Evolutionary conservation across 164 flowering plant genomes (phyloP).

Genomic region (Chloranthus sessilifolius): DNA sequence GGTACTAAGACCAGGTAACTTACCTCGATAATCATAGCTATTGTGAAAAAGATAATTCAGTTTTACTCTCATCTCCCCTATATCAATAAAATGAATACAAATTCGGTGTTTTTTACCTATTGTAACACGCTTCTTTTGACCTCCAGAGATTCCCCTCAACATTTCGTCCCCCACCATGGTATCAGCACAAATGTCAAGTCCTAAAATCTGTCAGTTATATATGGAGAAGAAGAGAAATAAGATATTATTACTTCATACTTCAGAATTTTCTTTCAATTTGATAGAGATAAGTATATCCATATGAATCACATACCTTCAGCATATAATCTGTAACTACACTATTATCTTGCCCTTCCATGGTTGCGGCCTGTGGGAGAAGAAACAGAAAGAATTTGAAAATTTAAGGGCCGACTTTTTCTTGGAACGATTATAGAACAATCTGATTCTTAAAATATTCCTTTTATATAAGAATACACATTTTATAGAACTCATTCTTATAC

Average conservation of each 20-base stretch:
- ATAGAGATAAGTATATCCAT: not conserved
- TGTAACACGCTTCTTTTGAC: slow-evolving; percentile 43
- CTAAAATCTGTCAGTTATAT: slow-evolving; percentile 32
- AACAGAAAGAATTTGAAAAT: not conserved
- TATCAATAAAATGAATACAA: no score
- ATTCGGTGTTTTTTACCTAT: slow-evolving; percentile 24
- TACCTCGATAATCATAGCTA: no score
- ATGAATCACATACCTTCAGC: slow-evolving; percentile 37
- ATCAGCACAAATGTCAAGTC: slow-evolving; percentile 46
- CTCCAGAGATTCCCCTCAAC: slow-evolving; percentile 49
- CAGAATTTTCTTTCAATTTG: not conserved
- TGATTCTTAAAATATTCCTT: no score
- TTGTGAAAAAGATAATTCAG: no score
- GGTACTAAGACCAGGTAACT: no score
- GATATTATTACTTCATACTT: not conserved
- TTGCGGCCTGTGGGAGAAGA: slow-evolving; percentile 51
- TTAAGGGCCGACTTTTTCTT: no score
- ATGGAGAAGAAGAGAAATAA: not conserved
- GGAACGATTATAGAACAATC: no score
- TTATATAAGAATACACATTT: not conserved
- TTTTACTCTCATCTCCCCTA: no score
- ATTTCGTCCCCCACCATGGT: slow-evolving; percentile 45
- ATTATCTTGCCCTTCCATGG: slow-evolving; percentile 58
- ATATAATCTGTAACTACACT: slow-evolving; percentile 67
- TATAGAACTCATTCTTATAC: not conserved